Base-by-base conservation (phyloP, 2,329 filamentous ascomycete species). In the Aspergillus carbonarius region DNA sequence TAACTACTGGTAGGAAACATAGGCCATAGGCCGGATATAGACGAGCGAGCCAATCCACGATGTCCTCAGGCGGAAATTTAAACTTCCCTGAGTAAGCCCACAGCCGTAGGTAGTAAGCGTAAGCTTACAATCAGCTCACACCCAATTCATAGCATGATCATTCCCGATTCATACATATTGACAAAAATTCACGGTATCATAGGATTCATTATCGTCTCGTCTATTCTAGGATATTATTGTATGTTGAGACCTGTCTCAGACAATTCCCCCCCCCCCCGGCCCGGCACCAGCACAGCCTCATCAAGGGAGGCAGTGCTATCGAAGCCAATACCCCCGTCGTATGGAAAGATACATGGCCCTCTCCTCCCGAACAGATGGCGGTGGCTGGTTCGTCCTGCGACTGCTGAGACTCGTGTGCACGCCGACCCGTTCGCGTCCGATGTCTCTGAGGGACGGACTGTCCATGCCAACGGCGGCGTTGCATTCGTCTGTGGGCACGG, bases 261-360 rank as follows among this genome's bases (percentile, higher is more conserved):
- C n/a, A 32, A 12, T 17, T n/a, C 8, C 9, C 20, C 10, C 32
- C 5, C n/a, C 3, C 8, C n/a, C 25, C 23, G 44, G 25, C n/a
- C 17, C 20, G 0, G 20, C 23, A 20, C 42, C 23, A 10, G 25
- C 44, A 48, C 44, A 48, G 44, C 44, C 44, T 48, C 44, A 25
- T 15, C 20, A 23, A 18, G 23, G 42, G 5, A 25, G 44, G 44
- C 44, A 32, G 44, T 48, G 44, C 44, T 58, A 70, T 46, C 65
- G 60, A 51, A 72, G 56, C 69, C 70, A 71, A 54, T 66, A 72
- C 27, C 69, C 69, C 47, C 58, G 61, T n/a, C 57, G 54, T 40
- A 72, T 69, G n/a, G 54, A 51, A 12, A 68, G 57, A 58, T 72
- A 66, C 62, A 68, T 63, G 9, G 70, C 70, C 13, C 53, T 60